A percentile compares a stretch with the other conserved stretches of the same genome.
Conservation (phyloP, 768 basidiomycete genomes). For the Lentinula sp. region DNA sequence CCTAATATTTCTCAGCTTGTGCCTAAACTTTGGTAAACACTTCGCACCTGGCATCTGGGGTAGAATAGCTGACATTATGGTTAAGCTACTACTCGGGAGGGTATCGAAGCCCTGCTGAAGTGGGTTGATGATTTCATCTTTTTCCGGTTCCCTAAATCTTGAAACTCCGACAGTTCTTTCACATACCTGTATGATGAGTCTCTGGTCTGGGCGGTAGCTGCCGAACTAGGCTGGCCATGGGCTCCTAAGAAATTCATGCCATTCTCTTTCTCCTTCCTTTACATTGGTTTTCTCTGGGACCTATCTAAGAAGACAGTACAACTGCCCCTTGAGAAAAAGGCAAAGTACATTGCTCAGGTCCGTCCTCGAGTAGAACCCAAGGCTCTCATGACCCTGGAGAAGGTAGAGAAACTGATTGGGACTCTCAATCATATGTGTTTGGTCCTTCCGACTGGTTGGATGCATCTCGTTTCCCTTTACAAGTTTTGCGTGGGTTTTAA, state of each 20-base stretch:
- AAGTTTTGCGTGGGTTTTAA: slow-evolving; percentile 19
- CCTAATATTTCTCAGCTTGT: slow-evolving; percentile 21
- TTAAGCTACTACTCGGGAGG: slow-evolving; percentile 18
- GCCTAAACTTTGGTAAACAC: slow-evolving; percentile 21
- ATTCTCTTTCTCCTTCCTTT: no score
- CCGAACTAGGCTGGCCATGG: slow-evolving; percentile 19
- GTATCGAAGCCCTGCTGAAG: slow-evolving; percentile 18
- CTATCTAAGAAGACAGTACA: no score
- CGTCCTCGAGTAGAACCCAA: no score
- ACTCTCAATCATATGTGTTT: slow-evolving; percentile 33
- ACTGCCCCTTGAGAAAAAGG: no score
- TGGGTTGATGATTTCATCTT: slow-evolving; percentile 26
- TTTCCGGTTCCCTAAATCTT: slow-evolving; percentile 14
- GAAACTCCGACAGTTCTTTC: not conserved
- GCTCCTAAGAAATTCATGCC: slow-evolving; percentile 10
- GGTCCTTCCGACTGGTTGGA: slow-evolving; percentile 22
- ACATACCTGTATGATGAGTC: slow-evolving; percentile 10
- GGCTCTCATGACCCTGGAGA: no score
- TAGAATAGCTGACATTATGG: slow-evolving; percentile 22
- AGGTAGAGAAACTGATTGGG: slow-evolving; percentile 22
- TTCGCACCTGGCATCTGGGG: slow-evolving; percentile 26
- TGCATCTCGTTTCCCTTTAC: slow-evolving; percentile 22
- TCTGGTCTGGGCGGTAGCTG: slow-evolving; percentile 11
- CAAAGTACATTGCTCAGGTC: no score
- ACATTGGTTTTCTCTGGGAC: no score